Evolutionary conservation across 148 eudicot genomes (phyloP), one percentile per base, ranked within the genome.

Genomic region (Nyssa sinensis): DNA sequence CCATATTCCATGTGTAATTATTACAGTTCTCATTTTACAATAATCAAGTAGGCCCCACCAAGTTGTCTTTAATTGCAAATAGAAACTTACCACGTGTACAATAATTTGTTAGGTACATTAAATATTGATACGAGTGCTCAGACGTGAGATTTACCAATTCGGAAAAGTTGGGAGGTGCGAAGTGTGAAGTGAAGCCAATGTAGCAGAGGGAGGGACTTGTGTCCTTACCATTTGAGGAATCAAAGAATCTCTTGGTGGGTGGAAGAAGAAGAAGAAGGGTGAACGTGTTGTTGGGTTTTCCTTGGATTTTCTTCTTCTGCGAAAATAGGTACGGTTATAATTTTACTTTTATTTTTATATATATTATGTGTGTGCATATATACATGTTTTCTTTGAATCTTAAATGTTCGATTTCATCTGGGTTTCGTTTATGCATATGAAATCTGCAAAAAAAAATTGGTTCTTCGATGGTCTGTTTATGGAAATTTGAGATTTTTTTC

Each of bases 221-320:
- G 41, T 74, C 31, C 35, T 30, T 62, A 17, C 66, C 66, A 62
- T 62, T 28, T 31, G 34, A 62, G 37, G 66, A 62, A 62, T 62
- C 35, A 31, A 62, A 62, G 66, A 66, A 78, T 72, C 76, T 65
- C n/a, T 72, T 69, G 74, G 74, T 34, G 64, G 74, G 32, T 60
- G 4, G 25, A 25, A 27, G 72, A 33, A 66, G 72, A 39, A 28
- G 44, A 64, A 39, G 64, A 59, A 31, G 39, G 31, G 70, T 2
- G 67, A 58, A 32, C 28, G 47, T 72, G 58, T 59, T 60, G 58
- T 16, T 70, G 74, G 69, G 69, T 11, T 70, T 62, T 24, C 11
- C 31, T 62, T 69, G 24, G 27, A 61, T 68, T 76, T 69, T 76
- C 68, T 47, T 61, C 61, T 62, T 27, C 33, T 67, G 68, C 69